Conservation (phyloP, 495 filamentous ascomycete species). For the Daldinia childiae region DNA sequence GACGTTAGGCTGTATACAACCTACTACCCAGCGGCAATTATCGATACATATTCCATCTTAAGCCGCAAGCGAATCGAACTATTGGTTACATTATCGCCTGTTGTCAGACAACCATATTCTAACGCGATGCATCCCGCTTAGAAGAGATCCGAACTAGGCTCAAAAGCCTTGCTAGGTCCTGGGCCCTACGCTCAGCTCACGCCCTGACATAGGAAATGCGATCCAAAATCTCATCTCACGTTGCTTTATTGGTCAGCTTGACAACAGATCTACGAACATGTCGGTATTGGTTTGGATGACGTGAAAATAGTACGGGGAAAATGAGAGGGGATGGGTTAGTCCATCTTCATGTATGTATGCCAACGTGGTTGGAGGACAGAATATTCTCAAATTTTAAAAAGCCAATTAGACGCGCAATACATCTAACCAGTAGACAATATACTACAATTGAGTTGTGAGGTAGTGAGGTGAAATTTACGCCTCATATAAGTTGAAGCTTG, state of each 20-base stretch:
- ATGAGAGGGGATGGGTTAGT: background rate
- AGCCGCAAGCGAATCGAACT: background rate
- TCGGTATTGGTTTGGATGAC: background rate
- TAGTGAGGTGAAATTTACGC: background rate
- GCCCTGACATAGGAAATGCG: background rate
- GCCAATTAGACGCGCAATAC: too few relatives aligned
- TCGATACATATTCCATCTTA: background rate
- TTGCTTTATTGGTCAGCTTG: slow-evolving; percentile 22
- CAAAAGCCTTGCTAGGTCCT: too few relatives aligned
- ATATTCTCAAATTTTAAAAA: too few relatives aligned
- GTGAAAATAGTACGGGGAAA: background rate
- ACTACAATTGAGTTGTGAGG: background rate
- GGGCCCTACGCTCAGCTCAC: background rate
- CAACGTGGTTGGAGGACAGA: too few relatives aligned
- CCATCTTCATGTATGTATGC: too few relatives aligned
- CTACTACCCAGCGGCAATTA: background rate
- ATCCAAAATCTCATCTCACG: slow-evolving; percentile 3
- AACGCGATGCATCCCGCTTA: slow-evolving; percentile 4
- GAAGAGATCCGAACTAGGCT: slow-evolving; percentile 11
- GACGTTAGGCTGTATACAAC: background rate
- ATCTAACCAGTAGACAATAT: too few relatives aligned
- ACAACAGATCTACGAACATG: background rate
- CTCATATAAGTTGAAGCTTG: too few relatives aligned
- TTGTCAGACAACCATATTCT: background rate
- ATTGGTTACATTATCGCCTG: background rate